Percentiles rank a stretch among this genome's conserved stretches.
Evolutionary conservation across 768 basidiomycete species (phyloP).

Genomic region (Crucibulum laeve): DNA sequence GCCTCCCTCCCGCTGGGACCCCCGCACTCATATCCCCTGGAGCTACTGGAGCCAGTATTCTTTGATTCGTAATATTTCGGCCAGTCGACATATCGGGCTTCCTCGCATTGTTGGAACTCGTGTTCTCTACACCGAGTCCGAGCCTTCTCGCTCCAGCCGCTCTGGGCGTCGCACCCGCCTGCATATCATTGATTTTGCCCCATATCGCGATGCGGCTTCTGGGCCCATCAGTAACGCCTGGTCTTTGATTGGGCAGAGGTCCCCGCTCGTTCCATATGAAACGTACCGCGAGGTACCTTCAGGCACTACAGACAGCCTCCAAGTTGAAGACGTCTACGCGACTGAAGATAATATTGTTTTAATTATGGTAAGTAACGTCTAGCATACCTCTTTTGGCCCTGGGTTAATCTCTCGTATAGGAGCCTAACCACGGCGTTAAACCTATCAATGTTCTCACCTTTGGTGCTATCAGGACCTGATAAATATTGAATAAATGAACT

Average conservation of each 20-base stretch:
- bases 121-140: constrained; percentile 40
- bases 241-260: constrained; percentile 36
- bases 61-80: constrained; percentile 37
- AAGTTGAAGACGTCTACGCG: constrained; percentile 45
- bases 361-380: constrained; percentile 38
- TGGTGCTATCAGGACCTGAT: constrained; percentile 21
- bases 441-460: constrained; percentile 46
- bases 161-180: constrained; percentile 24
- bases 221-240: constrained; percentile 25
- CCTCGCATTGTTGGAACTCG: constrained; percentile 44
- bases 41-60: constrained; percentile 50
- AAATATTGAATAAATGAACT: constrained; percentile 3
- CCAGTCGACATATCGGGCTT: constrained; percentile 19
- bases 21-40: constrained; percentile 42
- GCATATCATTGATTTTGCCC: constrained; percentile 40
- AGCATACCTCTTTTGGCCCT: not conserved
- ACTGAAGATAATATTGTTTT: constrained; percentile 62
- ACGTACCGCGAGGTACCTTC: constrained; percentile 36
- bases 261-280: constrained; percentile 37
- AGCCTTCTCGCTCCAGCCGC: constrained; percentile 17
- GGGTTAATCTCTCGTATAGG: constrained; percentile 18
- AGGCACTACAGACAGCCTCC: constrained; percentile 37
- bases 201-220: constrained; percentile 30
- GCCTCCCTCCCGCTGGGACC: constrained; percentile 37
- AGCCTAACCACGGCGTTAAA: constrained; percentile 30